phyloP scores from a whole-genome alignment of 495 filamentous ascomycete genomes.

The Annulohypoxylon nitens region DNA sequence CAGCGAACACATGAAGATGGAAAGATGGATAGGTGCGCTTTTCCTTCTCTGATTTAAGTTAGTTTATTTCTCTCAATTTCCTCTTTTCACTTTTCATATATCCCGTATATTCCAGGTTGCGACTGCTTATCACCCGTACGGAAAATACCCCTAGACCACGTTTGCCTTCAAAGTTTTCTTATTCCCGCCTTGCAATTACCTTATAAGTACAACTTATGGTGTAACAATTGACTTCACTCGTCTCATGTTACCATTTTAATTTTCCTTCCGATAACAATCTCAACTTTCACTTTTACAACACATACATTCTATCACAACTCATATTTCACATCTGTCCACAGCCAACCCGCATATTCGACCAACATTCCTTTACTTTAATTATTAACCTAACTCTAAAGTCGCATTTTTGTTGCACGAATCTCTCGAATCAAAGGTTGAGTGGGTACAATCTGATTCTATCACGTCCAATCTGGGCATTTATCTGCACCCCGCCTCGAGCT shows the following conservation, averaged over 20 bases:
- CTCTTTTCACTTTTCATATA: slow-evolving; percentile 2
- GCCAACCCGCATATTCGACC: not conserved
- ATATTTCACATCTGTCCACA: not conserved
- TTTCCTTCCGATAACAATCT: not conserved
- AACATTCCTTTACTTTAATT: not conserved
- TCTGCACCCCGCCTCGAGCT: slow-evolving; percentile 29
- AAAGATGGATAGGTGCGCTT: slow-evolving; percentile 8
- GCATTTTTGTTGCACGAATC: not conserved
- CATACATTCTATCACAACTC: not conserved
- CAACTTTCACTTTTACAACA: not conserved
- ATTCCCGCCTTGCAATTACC: not conserved
- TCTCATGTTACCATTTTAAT: not conserved
- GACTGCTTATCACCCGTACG: slow-evolving; percentile 17
- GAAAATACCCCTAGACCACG: not conserved
- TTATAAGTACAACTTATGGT: not conserved
- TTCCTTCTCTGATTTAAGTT: slow-evolving; percentile 14
- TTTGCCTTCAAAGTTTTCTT: slow-evolving; percentile 4
- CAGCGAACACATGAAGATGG: not conserved
- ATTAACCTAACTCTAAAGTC: not conserved
- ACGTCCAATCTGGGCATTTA: not conserved
- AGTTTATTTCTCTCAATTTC: slow-evolving; percentile 38
- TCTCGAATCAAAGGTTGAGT: not conserved
- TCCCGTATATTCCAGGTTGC: not conserved
- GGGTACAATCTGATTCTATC: not conserved
- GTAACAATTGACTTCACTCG: not conserved